These are phyloP conservation scores for Phytopythium helicoides DNA, from an alignment of 352 stramenopile species.

Conservation along the genomic window DNA sequence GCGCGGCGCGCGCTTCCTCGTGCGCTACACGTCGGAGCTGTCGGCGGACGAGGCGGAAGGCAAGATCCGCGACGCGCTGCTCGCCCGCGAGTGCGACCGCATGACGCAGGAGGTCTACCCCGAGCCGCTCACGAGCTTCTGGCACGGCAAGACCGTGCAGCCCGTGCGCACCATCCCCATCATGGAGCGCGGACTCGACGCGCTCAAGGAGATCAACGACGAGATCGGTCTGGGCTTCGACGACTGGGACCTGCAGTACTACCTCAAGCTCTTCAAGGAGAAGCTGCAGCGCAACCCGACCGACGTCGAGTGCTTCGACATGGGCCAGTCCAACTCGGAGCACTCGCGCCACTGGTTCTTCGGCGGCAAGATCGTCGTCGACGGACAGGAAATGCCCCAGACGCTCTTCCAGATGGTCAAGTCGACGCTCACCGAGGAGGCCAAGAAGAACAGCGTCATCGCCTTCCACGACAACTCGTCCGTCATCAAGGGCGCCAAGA, in stretches of 20 bases:
- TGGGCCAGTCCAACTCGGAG: constrained; percentile 98
- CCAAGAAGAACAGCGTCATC: constrained; percentile 96
- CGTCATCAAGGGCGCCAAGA: constrained; percentile 93
- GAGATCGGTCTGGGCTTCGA: constrained; percentile 97
- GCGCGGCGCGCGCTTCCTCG: constrained; percentile 89
- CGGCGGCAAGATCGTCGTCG: constrained; percentile 98
- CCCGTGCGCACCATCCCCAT: constrained; percentile 92
- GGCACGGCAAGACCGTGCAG: constrained; percentile 75
- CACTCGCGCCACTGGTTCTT: constrained; percentile 99
- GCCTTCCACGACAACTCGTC: constrained; percentile 99
- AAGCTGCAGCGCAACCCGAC: constrained; percentile 97
- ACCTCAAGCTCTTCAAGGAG: constrained; percentile 96
- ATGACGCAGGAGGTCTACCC: constrained; percentile 99
- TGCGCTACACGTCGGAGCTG: constrained; percentile 48
- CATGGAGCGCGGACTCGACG: constrained; percentile 92
- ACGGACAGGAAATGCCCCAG: constrained; percentile 94
- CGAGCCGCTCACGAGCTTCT: constrained; percentile 90
- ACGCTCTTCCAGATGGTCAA: constrained; percentile 99
- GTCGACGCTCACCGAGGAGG: constrained; percentile 90
- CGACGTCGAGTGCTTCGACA: constrained; percentile 99
- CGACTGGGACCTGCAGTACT: constrained; percentile 99
- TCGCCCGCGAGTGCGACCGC: constrained; percentile 86
- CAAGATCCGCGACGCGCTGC: constrained; percentile 46
- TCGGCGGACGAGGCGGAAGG: constrained; percentile 35
- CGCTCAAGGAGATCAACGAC: constrained; percentile 95